Evolutionary conservation across 2,329 filamentous ascomycete genomes (phyloP), one percentile per base, ranked within the genome.

Genomic region (Colletotrichum tamarilloi): DNA sequence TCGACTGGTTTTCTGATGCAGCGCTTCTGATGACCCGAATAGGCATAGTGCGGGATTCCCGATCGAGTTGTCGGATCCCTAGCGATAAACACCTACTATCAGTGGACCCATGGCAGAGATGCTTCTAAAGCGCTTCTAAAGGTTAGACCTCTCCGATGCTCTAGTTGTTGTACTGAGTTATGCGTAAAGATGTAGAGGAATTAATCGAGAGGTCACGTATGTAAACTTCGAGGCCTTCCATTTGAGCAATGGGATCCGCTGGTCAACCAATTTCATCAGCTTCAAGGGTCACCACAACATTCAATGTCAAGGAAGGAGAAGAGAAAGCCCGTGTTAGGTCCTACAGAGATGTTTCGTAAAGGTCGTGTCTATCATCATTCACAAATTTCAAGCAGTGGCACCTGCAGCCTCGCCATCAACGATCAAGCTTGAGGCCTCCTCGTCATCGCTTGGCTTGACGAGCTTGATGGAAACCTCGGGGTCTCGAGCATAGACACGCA

Each of bases 401-500:
- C 81, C 81, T 1, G 78, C 79, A 8, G 79, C 78, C 66, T 78
- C 68, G 4, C 75, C 74, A 56, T 79, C 80, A 28, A 78, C 71
- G 3, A 79, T 76, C 70, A 81, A 58, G 26, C 72, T 77, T 3
- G 80, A 75, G 1, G 75, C 77, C 68, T 81, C 80, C 68, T 82
- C 79, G 0, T 73, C 77, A 52, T 74, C 77, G 56, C 79, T 79
- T 30, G 80, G 79, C 70, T 82, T 79, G 9, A 80, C 81, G 8
- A 85, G 76, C 7, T 76, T 76, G 32, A 85, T 80, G 35, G 79
- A 79, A 42, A 84, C 78, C 6, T 78, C 77, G 1, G 79, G 69
- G 32, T 84, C 82, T 64, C 78, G 78, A 9, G 84, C 79, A 67
- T 85, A 85, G 11, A 84, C 83, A 8, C 82, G 76, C 14, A 85